Percentiles rank a stretch among this genome's conserved stretches.
These are phyloP conservation scores for Chaetomium globosum DNA, from an alignment of 2,329 filamentous ascomycete genomes.

Conservation along the genomic window DNA sequence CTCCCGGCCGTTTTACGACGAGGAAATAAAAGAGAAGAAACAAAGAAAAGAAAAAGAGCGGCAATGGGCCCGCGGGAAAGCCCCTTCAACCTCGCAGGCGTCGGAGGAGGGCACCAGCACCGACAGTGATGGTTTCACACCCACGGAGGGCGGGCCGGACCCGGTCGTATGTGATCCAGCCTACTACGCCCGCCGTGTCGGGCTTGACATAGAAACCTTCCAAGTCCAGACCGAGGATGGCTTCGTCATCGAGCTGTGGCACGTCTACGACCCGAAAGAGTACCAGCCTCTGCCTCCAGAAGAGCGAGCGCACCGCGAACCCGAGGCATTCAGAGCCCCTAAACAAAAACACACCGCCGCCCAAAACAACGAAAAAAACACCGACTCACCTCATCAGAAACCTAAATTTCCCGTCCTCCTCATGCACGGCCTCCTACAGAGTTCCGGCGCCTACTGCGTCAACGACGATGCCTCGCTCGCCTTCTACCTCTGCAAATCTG, in stretches of 20 bases:
- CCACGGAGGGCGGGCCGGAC: conserved; percentile 79
- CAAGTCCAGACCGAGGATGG: conserved; percentile 91
- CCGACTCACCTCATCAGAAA: conserved; percentile 40
- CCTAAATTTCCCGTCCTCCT: conserved; percentile 81
- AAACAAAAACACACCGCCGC: conserved; percentile 35
- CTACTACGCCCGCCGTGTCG: conserved; percentile 86
- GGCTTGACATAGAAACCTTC: conserved; percentile 80
- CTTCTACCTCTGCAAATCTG: conserved; percentile 88
- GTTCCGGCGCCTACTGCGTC: conserved; percentile 82
- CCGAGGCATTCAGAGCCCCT: conserved; percentile 62
- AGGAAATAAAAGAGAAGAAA: conserved; percentile 65
- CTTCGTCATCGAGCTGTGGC: conserved; percentile 86
- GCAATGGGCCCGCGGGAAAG: conserved; percentile 61
- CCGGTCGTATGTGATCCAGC: conserved; percentile 74
- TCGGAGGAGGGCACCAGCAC: conserved; percentile 49
- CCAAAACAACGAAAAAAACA: conserved; percentile 48
- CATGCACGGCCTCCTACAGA: conserved; percentile 87
- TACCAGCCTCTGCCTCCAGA: conserved; percentile 57
- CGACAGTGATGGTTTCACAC: conserved; percentile 62
- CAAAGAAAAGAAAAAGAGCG: conserved; percentile 60
- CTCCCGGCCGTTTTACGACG: conserved; percentile 68
- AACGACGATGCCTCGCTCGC: conserved; percentile 89
- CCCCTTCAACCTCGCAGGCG: conserved; percentile 42
- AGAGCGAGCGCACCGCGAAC: conserved; percentile 58
- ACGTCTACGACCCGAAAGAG: conserved; percentile 81